Evolutionary conservation across 2,329 filamentous ascomycete genomes (phyloP).

Genomic region (Truncatella angustata): DNA sequence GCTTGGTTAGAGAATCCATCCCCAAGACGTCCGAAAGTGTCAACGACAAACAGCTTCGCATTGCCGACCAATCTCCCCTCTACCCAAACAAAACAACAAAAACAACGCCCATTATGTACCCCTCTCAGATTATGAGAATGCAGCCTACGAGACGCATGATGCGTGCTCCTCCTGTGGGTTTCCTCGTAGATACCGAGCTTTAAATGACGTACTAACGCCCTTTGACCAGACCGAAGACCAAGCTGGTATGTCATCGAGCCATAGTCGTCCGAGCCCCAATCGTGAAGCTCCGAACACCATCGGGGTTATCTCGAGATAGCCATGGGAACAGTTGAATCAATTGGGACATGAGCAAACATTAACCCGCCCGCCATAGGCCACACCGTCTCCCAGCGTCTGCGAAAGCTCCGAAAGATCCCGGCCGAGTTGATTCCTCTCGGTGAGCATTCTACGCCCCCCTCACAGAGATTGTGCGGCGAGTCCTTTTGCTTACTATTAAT

Average conservation of each 20-base stretch:
- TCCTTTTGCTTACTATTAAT: constrained; percentile 27
- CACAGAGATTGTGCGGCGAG: not conserved
- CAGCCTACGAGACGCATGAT: constrained; percentile 66
- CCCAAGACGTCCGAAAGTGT: not conserved
- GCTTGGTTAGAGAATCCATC: constrained; percentile 1
- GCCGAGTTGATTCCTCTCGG: constrained; percentile 93
- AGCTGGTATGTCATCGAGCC: constrained; percentile 53
- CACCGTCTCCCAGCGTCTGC: constrained; percentile 93
- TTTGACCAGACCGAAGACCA: constrained; percentile 63
- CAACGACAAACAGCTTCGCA: constrained; percentile 12
- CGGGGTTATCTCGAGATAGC: constrained; percentile 7
- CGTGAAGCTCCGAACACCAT: constrained; percentile 6
- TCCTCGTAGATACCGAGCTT: constrained; percentile 17
- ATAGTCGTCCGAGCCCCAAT: constrained; percentile 13
- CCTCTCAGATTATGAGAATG: constrained; percentile 65
- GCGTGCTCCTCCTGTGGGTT: constrained; percentile 70
- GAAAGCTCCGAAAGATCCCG: constrained; percentile 84
- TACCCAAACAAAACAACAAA: constrained; percentile 9
- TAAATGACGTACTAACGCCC: constrained; percentile 36
- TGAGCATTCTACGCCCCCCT: constrained; percentile 47
- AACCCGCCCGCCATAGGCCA: constrained; percentile 62
- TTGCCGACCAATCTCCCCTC: constrained; percentile 28
- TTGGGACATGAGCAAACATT: constrained; percentile 12
- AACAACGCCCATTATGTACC: constrained; percentile 53
- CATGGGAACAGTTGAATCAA: not conserved